These are phyloP conservation scores for Acorus gramineus DNA, from an alignment of 106 monocot genomes.

Conservation along the genomic window DNA sequence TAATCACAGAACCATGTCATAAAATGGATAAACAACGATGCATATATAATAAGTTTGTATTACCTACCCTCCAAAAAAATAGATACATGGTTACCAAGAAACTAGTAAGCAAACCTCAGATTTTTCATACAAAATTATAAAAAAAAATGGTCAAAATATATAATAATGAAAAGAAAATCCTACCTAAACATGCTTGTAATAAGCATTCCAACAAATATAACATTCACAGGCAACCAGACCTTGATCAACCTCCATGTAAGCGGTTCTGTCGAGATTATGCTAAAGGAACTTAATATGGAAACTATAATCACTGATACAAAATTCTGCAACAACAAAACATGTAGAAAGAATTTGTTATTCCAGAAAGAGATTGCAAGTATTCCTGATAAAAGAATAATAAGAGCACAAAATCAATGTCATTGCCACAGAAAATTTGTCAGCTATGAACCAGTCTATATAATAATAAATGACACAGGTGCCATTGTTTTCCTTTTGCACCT, in stretches of 20 bases:
- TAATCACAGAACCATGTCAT: no score
- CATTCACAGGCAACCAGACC: slow-evolving; percentile 90
- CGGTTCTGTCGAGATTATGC: slow-evolving; percentile 68
- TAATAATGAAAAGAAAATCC: not conserved
- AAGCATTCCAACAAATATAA: slow-evolving; percentile 98
- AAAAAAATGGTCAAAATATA: no score
- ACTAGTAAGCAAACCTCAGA: no score
- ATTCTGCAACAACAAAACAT: slow-evolving; percentile 53
- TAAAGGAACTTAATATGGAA: slow-evolving; percentile 39
- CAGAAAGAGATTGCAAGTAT: no score
- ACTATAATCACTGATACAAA: slow-evolving; percentile 78
- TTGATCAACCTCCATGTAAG: slow-evolving; percentile 77
- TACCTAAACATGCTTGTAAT: slow-evolving; percentile 93
- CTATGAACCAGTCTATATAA: no score
- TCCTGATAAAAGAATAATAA: not conserved
- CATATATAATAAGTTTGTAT: no score
- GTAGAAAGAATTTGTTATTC: not conserved
- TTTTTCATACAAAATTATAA: no score
- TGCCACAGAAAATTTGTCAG: no score
- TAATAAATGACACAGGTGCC: not conserved
- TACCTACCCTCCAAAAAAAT: no score
- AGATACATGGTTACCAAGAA: no score
- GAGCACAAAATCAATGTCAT: no score
- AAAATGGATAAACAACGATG: no score
- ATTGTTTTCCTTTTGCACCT: slow-evolving; percentile 36